These are phyloP conservation scores for Lactuca sativa DNA, from an alignment of 129 eudicot species.

Conservation along the genomic window DNA sequence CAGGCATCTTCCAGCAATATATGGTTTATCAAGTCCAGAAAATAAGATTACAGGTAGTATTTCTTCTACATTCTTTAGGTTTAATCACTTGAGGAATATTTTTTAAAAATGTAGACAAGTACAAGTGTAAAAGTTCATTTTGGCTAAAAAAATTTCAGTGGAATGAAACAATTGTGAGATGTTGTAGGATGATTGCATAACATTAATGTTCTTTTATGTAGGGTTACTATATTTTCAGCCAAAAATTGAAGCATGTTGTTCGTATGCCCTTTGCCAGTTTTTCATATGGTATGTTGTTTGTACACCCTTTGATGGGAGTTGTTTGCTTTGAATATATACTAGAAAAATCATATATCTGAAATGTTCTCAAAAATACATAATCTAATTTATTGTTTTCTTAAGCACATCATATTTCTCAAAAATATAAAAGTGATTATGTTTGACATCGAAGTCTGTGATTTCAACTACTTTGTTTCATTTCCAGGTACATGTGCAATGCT, in stretches of 20 bases:
- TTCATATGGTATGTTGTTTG: constrained; percentile 67
- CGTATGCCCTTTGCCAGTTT: constrained; percentile 85
- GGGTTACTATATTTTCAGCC: constrained; percentile 98
- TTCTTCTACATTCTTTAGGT: background rate
- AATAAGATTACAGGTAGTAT: constrained; percentile 82
- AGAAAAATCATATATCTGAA: background rate
- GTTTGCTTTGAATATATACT: background rate
- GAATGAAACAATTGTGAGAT: background rate
- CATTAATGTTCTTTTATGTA: constrained; percentile 37
- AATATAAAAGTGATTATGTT: no score
- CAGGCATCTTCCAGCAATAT: constrained; percentile 95
- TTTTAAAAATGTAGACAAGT: background rate
- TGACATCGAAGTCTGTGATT: no score
- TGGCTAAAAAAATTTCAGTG: background rate
- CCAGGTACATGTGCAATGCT: constrained; percentile 94
- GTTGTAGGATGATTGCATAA: constrained; percentile 22
- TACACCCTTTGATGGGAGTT: background rate
- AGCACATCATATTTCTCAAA: no score
- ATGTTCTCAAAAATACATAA: no score
- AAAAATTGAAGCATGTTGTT: constrained; percentile 85
- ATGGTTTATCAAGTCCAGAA: constrained; percentile 95
- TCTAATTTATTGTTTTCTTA: no score
- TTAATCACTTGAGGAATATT: constrained; percentile 1
- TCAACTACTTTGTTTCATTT: constrained; percentile 7
- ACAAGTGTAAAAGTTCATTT: background rate